phyloP scores from a whole-genome alignment of 208 protist species.

The Sergeia podlipaevii region DNA sequence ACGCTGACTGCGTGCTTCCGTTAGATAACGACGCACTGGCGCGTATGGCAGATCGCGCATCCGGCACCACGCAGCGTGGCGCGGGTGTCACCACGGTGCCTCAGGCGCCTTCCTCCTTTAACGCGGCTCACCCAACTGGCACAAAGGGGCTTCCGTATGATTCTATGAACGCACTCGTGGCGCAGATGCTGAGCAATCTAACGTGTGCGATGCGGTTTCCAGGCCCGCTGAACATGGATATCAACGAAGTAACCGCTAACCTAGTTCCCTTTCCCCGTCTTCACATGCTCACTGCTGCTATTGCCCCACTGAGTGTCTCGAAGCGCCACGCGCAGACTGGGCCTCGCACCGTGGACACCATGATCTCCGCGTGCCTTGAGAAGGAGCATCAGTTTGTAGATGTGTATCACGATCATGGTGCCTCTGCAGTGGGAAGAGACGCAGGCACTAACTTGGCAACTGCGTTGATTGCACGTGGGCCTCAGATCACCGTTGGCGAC shows the following conservation, averaged over 20 bases:
- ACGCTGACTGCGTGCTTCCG: slow-evolving; percentile 93
- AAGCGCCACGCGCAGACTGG: slow-evolving; percentile 38
- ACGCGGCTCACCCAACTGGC: slow-evolving; percentile 62
- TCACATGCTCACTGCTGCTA: slow-evolving; percentile 87
- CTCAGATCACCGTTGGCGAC: slow-evolving; percentile 92
- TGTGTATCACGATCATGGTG: slow-evolving; percentile 19
- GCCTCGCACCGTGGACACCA: slow-evolving; percentile 70
- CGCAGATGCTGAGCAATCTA: slow-evolving; percentile 93
- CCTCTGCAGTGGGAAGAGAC: slow-evolving; percentile 12
- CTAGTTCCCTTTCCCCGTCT: slow-evolving; percentile 95
- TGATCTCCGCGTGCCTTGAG: slow-evolving; percentile 88
- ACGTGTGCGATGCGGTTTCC: slow-evolving; percentile 94
- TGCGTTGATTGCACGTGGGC: slow-evolving; percentile 89
- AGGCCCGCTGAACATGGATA: slow-evolving; percentile 96
- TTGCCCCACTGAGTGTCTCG: slow-evolving; percentile 87
- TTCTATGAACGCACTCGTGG: slow-evolving; percentile 96
- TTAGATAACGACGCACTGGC: slow-evolving; percentile 93
- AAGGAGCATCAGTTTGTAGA: slow-evolving; percentile 85
- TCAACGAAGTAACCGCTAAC: slow-evolving; percentile 97
- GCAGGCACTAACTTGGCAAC: slow-evolving; percentile 76
- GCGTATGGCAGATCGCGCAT: slow-evolving; percentile 75
- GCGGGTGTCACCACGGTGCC: slow-evolving; percentile 3
- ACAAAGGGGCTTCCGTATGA: slow-evolving; percentile 89
- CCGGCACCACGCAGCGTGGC: too few relatives aligned
- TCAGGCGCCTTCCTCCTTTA: too few relatives aligned